A percentile compares a stretch with the other conserved stretches of the same genome.
phyloP scores from a whole-genome alignment of 257 asterid species.

The Cordia subcordata region DNA sequence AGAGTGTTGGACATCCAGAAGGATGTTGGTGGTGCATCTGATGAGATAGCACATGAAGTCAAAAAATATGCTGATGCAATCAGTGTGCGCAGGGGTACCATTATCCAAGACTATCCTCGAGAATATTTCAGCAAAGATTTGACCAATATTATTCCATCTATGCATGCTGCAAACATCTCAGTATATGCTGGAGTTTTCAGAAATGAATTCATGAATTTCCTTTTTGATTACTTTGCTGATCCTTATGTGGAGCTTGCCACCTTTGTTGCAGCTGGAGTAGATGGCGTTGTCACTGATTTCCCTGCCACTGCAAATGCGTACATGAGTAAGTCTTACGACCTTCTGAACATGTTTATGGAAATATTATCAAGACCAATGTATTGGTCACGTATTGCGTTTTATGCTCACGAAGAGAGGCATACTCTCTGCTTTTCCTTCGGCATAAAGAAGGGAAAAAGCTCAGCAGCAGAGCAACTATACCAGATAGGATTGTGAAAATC shows the following conservation, averaged over 20 bases:
- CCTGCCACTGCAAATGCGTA: conserved; percentile 66
- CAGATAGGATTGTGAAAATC: no score
- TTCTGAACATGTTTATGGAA: background rate
- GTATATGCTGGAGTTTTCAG: conserved; percentile 61
- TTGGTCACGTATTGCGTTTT: no score
- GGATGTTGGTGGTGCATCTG: conserved; percentile 38
- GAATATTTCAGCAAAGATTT: conserved; percentile 38
- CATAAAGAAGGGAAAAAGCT: no score
- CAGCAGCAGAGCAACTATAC: no score
- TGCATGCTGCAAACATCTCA: conserved; percentile 75
- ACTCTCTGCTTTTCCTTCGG: no score
- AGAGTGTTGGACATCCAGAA: conserved; percentile 42
- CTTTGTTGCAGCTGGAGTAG: conserved; percentile 32
- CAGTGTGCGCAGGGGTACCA: conserved; percentile 44
- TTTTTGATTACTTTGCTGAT: conserved; percentile 66
- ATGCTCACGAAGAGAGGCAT: no score
- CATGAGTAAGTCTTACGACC: conserved; percentile 42
- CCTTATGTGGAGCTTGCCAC: conserved; percentile 75
- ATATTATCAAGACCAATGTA: background rate
- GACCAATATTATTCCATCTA: conserved; percentile 46
- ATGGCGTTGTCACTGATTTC: conserved; percentile 65
- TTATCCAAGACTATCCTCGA: conserved; percentile 30
- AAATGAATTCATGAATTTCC: conserved; percentile 68
- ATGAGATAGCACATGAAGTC: conserved; percentile 46
- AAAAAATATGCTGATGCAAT: conserved; percentile 82